Base-by-base conservation (phyloP, 768 basidiomycete genomes). In the Amanita pallidorosea region DNA sequence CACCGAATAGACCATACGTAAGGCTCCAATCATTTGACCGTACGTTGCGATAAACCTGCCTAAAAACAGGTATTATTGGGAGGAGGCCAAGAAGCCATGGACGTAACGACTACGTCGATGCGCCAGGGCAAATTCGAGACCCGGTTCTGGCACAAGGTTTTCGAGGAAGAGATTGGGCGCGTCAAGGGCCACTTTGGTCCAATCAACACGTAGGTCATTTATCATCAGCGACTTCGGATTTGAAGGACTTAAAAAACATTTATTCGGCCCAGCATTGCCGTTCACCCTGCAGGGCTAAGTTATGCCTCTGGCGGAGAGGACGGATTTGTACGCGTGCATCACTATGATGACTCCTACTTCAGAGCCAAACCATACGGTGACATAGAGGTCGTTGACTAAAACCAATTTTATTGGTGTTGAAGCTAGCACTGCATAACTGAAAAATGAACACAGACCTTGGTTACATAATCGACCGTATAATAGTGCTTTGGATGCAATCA, bases 101-200 rank as follows among this genome's bases (percentile, higher is more conserved):
- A 72, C 60, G 96, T 98, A 46, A 97, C 96, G 12, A 98, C 92
- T 7, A 98, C 95, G 1, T 92, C 91, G 2, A 61, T 81, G 20
- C 81, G 96, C 47, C 90, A 96, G 65, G 96, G 95, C 18, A 96
- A 97, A 67, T 99, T 99, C 65, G 96, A 98, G 70, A 90, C 92
- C 9, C 77, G 93, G 35, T 97, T 99, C 72, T 98, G 93, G 92
- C 95, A 99, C 74, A 91, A 86, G 58, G 75, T 95, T 34, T 88
- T 95, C 59, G 93, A 95, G 67, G 93, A 96, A 71, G 95, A 98
- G 65, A 86, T 98, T 49, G 93, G 95, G 15, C 81, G 94, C 9
- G 94, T 99, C 38, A 94, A 93, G 65, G 96, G 96, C 11, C 95
- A 98, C 66, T 99, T 98, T 62, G 91, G 91, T 7, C 91, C 92